Conservation (phyloP, 192 early-diverging fungal genomes). For the Podila verticillata region DNA sequence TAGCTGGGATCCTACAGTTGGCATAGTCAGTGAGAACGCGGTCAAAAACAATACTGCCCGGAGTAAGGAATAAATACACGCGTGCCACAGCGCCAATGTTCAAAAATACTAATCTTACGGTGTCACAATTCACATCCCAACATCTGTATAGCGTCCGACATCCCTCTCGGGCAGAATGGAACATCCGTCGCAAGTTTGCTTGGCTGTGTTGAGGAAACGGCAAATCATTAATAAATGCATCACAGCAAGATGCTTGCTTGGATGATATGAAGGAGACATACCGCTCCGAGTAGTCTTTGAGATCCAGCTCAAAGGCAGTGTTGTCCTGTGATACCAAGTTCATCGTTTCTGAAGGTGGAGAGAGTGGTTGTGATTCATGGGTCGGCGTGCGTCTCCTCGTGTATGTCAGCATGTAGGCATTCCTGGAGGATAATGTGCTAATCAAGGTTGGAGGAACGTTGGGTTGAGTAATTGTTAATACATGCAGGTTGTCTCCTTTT, state of each 20-base stretch:
- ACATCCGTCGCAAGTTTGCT: not conserved
- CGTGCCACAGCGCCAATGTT: too few relatives aligned
- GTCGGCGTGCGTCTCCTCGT: not conserved
- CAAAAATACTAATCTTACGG: conserved; percentile 2
- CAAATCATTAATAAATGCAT: not conserved
- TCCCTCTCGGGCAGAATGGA: conserved; percentile 10
- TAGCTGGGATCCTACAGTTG: conserved; percentile 12
- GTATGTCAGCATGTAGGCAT: conserved; percentile 54
- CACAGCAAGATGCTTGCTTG: not conserved
- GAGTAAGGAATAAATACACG: not conserved
- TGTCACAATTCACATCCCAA: conserved; percentile 32
- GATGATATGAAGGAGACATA: not conserved
- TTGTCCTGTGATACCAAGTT: conserved; percentile 21
- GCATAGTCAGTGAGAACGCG: not conserved
- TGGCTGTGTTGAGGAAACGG: conserved; percentile 4
- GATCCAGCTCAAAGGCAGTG: not conserved
- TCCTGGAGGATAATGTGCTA: conserved; percentile 51
- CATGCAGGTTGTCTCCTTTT: not conserved
- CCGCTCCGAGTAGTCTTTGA: conserved; percentile 6
- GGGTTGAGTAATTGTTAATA: not conserved
- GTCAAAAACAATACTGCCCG: not conserved
- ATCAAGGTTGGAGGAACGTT: not conserved
- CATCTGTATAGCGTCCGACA: conserved; percentile 11
- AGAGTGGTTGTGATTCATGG: not conserved
- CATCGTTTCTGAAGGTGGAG: conserved; percentile 10